Evolutionary conservation across 768 basidiomycete species (phyloP).

Genomic region (Agrocybe chaxingu): DNA sequence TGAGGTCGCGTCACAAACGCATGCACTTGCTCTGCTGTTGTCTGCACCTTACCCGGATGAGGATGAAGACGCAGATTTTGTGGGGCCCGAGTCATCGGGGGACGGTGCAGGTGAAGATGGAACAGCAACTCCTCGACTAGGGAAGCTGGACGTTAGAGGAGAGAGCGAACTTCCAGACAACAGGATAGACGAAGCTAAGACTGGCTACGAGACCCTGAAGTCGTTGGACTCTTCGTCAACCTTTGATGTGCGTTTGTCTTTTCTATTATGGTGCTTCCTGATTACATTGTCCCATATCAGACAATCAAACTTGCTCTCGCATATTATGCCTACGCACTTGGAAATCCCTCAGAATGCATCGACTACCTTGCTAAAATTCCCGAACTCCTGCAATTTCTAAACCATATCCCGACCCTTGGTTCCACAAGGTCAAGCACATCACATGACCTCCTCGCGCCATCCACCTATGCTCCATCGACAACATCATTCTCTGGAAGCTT

Average conservation of each 20-base stretch:
- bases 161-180: constrained; percentile 60
- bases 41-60: constrained; percentile 45
- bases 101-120: constrained; percentile 19
- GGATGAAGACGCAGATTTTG: constrained; percentile 30
- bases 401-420: constrained; percentile 43
- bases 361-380: constrained; percentile 52
- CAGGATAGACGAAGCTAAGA: constrained; percentile 52
- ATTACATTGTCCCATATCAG: constrained; percentile 32
- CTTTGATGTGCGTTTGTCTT: constrained; percentile 50
- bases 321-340: constrained; percentile 78
- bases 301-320: constrained; percentile 67
- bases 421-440: constrained; percentile 36
- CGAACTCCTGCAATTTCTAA: constrained; percentile 50
- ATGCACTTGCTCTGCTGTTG: constrained; percentile 57
- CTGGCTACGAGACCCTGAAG: constrained; percentile 53
- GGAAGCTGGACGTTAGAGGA: constrained; percentile 39
- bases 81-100: constrained; percentile 11
- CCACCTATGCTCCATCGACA: constrained; percentile 36
- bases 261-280: neutral
- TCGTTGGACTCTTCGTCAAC: constrained; percentile 41
- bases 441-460: constrained; percentile 15
- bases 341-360: constrained; percentile 62
- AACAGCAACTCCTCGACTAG: neutral
- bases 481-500: constrained; percentile 52
- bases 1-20: constrained; percentile 67